Conservation (phyloP, 148 eudicot genomes). For the Silene conica region DNA sequence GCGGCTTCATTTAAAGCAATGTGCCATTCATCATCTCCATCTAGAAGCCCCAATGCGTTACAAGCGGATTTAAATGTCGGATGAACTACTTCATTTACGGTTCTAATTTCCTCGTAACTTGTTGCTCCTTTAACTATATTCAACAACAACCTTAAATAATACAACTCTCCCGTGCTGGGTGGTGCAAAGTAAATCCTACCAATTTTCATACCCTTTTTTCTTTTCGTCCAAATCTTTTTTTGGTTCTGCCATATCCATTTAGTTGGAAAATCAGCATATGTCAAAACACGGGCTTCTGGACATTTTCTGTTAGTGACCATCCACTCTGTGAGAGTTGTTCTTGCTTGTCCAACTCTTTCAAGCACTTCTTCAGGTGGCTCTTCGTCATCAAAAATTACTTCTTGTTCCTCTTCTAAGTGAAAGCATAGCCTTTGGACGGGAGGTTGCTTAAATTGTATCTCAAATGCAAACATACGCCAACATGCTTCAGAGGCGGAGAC, state of each 20-base stretch:
- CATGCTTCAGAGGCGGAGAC: conserved; percentile 13
- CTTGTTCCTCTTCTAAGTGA: neutral
- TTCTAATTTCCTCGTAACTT: neutral
- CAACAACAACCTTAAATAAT: no score
- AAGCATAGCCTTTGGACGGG: neutral
- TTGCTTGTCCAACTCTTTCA: no score
- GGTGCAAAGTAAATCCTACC: conserved; percentile 2
- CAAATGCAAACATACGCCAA: conserved; percentile 8
- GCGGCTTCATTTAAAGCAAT: no score
- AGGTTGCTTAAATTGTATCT: neutral
- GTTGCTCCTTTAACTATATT: no score
- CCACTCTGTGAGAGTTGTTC: conserved; percentile 9
- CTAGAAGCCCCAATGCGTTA: no score
- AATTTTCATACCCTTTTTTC: neutral
- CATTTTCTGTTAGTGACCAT: neutral
- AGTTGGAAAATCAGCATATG: conserved; percentile 14
- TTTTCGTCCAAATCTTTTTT: neutral
- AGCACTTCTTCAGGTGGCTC: neutral
- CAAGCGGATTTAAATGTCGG: no score
- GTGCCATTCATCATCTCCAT: no score
- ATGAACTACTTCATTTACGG: no score
- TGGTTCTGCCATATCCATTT: conserved; percentile 2
- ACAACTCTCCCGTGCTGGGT: no score
- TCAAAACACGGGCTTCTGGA: neutral
- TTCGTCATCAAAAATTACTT: neutral